Evolutionary conservation across 228 moss, liverwort and hornwort species (phyloP).

Genomic region (Sphagnum magellanicum): DNA sequence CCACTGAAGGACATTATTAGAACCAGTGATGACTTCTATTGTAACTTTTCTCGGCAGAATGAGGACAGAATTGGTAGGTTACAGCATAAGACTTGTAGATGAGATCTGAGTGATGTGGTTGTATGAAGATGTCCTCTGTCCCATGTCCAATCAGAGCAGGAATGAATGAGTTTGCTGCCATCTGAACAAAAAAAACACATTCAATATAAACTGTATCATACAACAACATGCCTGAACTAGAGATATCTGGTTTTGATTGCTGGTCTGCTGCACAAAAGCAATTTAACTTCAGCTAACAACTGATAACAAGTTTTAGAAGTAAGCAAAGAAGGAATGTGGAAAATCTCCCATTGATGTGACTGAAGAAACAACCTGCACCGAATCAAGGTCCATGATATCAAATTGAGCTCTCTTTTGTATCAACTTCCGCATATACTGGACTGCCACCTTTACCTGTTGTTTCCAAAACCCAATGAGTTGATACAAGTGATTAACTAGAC

Average conservation of each 20-base stretch:
- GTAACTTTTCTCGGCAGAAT: background rate
- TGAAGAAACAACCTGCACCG: conserved; percentile 48
- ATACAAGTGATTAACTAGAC: no score
- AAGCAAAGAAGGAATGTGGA: no score
- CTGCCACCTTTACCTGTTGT: conserved; percentile 94
- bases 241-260: no score
- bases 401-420: conserved; percentile 97
- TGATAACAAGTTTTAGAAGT: no score
- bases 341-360: no score
- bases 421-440: conserved; percentile 93
- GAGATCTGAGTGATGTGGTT: conserved; percentile 87
- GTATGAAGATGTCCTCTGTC: conserved; percentile 86
- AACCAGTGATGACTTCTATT: background rate
- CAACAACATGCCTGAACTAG: no score
- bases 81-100: conserved; percentile 79
- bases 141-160: conserved; percentile 98
- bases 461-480: background rate
- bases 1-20: no score
- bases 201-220: no score
- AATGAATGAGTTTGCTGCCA: conserved; percentile 79
- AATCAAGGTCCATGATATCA: conserved; percentile 97
- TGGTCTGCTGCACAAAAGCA: no score
- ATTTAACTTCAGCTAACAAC: no score
- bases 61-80: conserved; percentile 11
- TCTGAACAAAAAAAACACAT: conserved; percentile 24